Evolutionary conservation across 441 rosid genomes (phyloP), one percentile per base, ranked within the genome.

Genomic region (California macrophylla): DNA sequence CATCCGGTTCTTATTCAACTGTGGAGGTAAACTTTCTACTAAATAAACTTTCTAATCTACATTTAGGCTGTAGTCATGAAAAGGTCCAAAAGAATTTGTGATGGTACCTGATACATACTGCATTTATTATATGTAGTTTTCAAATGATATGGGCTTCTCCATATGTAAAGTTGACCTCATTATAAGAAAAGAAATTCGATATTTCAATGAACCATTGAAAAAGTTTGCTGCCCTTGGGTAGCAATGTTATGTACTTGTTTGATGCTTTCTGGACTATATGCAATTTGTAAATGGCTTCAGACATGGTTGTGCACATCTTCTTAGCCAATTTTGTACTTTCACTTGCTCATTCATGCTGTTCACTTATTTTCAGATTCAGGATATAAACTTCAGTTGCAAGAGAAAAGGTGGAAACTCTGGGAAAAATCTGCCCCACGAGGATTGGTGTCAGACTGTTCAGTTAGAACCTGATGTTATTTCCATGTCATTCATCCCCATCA

Each of bases 401-500:
- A 87, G 98, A 77, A 88, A 97, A 78, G 98, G 98, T 64, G 98
- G 99, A 74, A 86, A 71, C 71, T 50, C 58, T 16, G 4, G 96
- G 81, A 68, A 78, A 75, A 80, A 64, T 69, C 79, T 88, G 47
- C 78, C 89, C 71, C 97, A 94, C 71, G 82, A 85, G 67, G 92
- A 90, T 47, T 94, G 99, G 99, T 79, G 89, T 38, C 88, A 89
- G 65, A 85, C 92, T 32, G 96, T 94, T 75, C 96, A 87, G 81
- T 56, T 36, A 38, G 96, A 94, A 78, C 99, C 99, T 26, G 97
- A 95, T 77, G 96, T 87, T 63, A 84, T 90, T 75, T 87, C 99
- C 0, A 86, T 92, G 98, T 83, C 97, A 25, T 90, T 92, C 67
- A 83, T 92, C 66, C 99, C 99, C 5, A 86, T 95, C 26, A 90